Evolutionary conservation across 169 alveolate genomes (phyloP).

Genomic region (Plasmodium adleri): DNA sequence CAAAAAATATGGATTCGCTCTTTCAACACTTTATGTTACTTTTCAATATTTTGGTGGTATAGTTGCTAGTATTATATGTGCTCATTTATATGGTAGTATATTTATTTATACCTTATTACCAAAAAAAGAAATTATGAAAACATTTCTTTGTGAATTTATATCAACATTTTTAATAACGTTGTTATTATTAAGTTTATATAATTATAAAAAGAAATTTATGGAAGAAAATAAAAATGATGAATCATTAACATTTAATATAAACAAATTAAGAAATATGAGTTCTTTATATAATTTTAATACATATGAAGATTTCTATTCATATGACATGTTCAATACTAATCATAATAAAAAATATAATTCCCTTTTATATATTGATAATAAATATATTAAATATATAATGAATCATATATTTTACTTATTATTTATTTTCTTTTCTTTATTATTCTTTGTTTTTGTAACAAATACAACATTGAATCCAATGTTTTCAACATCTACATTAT

Average conservation of each 20-base stretch:
- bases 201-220: constrained; percentile 52
- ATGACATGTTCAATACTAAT: constrained; percentile 20
- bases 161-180: constrained; percentile 66
- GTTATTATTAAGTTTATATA: constrained; percentile 55
- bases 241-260: constrained; percentile 19
- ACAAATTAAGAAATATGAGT: constrained; percentile 30
- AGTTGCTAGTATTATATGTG: constrained; percentile 62
- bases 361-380: constrained; percentile 34
- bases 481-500: constrained; percentile 61
- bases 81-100: constrained; percentile 70
- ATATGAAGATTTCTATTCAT: constrained; percentile 60
- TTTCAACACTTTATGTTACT: constrained; percentile 51
- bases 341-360: constrained; percentile 4
- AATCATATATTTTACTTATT: constrained; percentile 70
- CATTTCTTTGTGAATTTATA: constrained; percentile 69
- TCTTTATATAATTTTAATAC: constrained; percentile 25
- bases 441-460: constrained; percentile 73
- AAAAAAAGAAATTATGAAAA: constrained; percentile 62
- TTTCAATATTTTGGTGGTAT: constrained; percentile 69
- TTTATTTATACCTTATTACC: constrained; percentile 48
- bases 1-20: constrained; percentile 70
- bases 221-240: constrained; percentile 64
- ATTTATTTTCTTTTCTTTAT: constrained; percentile 55
- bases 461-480: constrained; percentile 69
- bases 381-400: constrained; percentile 61